Evolutionary conservation across 1,284 basidiomycete genomes (phyloP), one percentile per base, ranked within the genome.

Genomic region (Calocybe gambosa): DNA sequence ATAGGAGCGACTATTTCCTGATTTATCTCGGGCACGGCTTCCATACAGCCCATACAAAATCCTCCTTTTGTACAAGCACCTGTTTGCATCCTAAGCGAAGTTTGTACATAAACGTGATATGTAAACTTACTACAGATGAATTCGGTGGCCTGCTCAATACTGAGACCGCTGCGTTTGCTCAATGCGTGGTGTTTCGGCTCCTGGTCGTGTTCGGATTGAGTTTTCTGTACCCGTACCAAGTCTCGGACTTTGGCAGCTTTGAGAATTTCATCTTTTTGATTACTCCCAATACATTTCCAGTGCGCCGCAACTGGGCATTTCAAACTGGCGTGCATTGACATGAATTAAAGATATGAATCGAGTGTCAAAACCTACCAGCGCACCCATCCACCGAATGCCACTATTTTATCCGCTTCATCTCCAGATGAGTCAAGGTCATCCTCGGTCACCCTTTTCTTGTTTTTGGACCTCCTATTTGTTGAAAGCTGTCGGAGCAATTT

Each of bases 371-470:
- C 77, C 46, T 60, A 88, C 86, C 90, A 93, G 68, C 82, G 76
- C 48, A 93, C 79, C 91, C 91, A 94, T 20, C 91, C 91, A 18
- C 87, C 86, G 35, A 88, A 66, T 4, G 61, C 61, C n/a, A 60
- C 64, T 5, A 80, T 64, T 39, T 69, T 67, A 44, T 81, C 78
- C 38, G 80, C 75, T 20, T 78, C 75, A 19, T 77, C 74, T n/a
- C 75, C 77, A 3, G 78, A 74, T 19, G 73, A 71, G 45, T 74
- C 69, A 42, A 71, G 66, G 45, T 76, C 68, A 47, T 74, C 67
- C 16, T 67, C 65, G 7, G 62, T 65, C 13, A 60, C 71, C 47
- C 70, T 72, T 46, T 62, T 64, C 58, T 65, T 74, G 54, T 68
- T 74, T 63, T 55, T 65, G 68, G 28, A 58, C 58, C 47, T 72